These are phyloP conservation scores for Xylaria sp. DNA, from an alignment of 2,329 filamentous ascomycete species.

Conservation along the genomic window DNA sequence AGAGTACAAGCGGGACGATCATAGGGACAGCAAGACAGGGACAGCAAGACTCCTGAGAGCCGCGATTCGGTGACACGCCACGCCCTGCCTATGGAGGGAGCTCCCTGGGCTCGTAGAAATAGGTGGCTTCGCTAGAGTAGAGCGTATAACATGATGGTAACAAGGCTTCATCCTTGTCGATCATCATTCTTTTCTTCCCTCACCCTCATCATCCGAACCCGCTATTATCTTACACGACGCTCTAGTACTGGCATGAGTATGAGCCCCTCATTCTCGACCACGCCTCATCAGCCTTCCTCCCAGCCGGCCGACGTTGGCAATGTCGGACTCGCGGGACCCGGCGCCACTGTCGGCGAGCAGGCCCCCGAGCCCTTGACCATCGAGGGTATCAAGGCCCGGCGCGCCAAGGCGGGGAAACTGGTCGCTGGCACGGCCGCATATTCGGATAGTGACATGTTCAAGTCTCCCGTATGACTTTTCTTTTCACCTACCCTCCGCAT, in stretches of 20 bases:
- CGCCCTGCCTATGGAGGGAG: no score
- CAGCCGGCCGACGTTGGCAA: conserved; percentile 27
- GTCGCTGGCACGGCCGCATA: conserved; percentile 76
- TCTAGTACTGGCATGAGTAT: not conserved
- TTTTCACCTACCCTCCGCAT: conserved; percentile 21
- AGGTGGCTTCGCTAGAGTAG: not conserved
- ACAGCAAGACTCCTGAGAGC: not conserved
- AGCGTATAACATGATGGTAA: conserved; percentile 8
- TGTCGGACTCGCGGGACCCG: conserved; percentile 26
- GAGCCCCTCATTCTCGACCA: conserved; percentile 17
- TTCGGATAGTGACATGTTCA: conserved; percentile 82
- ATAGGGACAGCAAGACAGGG: not conserved
- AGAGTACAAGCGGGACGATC: not conserved
- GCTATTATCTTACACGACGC: conserved; percentile 3
- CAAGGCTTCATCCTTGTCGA: conserved; percentile 8
- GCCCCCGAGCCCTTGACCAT: conserved; percentile 53
- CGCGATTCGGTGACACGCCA: no score
- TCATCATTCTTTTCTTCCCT: conserved; percentile 11
- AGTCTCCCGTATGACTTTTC: conserved; percentile 62
- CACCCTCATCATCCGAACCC: conserved; percentile 6
- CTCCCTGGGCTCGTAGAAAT: not conserved
- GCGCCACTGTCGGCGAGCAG: conserved; percentile 24
- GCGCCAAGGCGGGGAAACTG: conserved; percentile 72
- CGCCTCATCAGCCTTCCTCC: conserved; percentile 1
- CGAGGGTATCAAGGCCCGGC: conserved; percentile 66